Evolutionary conservation across 345 rosid genomes (phyloP).

Genomic region (Populus euphratica): DNA sequence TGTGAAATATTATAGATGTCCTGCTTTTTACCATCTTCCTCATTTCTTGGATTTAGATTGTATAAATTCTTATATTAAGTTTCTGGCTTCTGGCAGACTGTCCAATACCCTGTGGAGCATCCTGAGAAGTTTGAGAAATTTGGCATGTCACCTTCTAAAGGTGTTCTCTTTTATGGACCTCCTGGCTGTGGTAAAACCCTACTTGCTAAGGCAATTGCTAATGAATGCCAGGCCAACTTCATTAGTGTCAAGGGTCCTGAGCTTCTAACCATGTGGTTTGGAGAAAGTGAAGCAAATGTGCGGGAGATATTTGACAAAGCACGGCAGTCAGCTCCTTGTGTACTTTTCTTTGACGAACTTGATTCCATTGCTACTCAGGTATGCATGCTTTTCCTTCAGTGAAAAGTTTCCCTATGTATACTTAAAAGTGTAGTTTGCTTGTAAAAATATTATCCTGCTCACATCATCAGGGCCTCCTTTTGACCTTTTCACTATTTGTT

Average conservation of each 20-base stretch:
- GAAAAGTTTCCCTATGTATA: neutral
- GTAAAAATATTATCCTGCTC: neutral
- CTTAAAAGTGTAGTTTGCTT: neutral
- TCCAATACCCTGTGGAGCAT: conserved; percentile 39
- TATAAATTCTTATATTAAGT: neutral
- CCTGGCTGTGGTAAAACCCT: conserved; percentile 38
- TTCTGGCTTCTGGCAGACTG: conserved; percentile 23
- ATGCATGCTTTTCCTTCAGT: neutral
- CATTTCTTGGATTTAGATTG: neutral
- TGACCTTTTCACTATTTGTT: neutral
- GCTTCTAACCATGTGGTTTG: conserved; percentile 39
- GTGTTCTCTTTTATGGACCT: conserved; percentile 37
- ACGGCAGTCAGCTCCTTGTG: conserved; percentile 37
- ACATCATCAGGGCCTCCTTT: neutral
- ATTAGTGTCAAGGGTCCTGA: conserved; percentile 35
- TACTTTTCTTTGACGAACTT: conserved; percentile 38
- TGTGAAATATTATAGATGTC: neutral
- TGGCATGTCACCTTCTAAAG: conserved; percentile 41
- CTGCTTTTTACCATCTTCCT: neutral
- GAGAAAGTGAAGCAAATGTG: conserved; percentile 40
- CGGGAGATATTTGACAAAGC: conserved; percentile 39
- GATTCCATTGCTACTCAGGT: conserved; percentile 40
- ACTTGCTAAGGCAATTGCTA: conserved; percentile 40
- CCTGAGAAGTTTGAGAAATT: conserved; percentile 41
- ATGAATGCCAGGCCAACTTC: conserved; percentile 40